Evolutionary conservation across 495 filamentous ascomycete species (phyloP).

Genomic region (Penicillium ucsense): DNA sequence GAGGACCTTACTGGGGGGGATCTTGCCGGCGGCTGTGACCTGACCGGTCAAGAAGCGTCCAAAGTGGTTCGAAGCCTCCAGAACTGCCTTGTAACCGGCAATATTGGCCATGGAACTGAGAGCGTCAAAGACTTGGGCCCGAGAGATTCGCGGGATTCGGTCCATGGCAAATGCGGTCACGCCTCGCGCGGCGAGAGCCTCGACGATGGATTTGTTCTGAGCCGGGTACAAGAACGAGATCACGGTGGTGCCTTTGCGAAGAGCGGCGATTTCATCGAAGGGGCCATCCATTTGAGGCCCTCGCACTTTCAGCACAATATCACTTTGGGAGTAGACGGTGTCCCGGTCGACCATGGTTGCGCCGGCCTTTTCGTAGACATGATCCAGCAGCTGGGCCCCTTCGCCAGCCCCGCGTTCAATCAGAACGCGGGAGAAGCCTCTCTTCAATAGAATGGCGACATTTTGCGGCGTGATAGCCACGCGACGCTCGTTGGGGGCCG

Average conservation of each 20-base stretch:
- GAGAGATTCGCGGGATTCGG: slow-evolving; percentile 71
- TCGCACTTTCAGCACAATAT: slow-evolving; percentile 73
- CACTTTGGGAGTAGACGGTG: slow-evolving; percentile 54
- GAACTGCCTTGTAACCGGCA: slow-evolving; percentile 74
- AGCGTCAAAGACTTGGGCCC: slow-evolving; percentile 74
- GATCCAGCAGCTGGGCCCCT: slow-evolving; percentile 60
- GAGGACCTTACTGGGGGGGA: slow-evolving; percentile 72
- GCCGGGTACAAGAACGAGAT: slow-evolving; percentile 68
- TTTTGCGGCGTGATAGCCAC: slow-evolving; percentile 76
- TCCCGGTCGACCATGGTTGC: slow-evolving; percentile 57
- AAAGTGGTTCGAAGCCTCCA: slow-evolving; percentile 75
- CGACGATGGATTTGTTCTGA: slow-evolving; percentile 61
- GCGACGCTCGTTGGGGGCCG: slow-evolving; percentile 59
- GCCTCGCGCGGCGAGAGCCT: slow-evolving; percentile 52
- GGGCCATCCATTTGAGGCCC: slow-evolving; percentile 45
- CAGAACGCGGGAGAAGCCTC: slow-evolving; percentile 63
- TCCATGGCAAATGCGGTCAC: slow-evolving; percentile 74
- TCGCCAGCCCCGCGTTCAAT: slow-evolving; percentile 68
- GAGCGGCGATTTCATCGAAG: slow-evolving; percentile 48
- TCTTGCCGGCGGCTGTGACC: slow-evolving; percentile 73
- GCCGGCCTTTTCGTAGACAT: slow-evolving; percentile 61
- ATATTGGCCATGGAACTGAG: slow-evolving; percentile 75
- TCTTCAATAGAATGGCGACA: slow-evolving; percentile 65
- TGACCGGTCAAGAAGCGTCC: slow-evolving; percentile 76
- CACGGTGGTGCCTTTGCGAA: slow-evolving; percentile 54